Base-by-base conservation (phyloP, 371 early-diverging fungal genomes). In the Mucor plumbeus region DNA sequence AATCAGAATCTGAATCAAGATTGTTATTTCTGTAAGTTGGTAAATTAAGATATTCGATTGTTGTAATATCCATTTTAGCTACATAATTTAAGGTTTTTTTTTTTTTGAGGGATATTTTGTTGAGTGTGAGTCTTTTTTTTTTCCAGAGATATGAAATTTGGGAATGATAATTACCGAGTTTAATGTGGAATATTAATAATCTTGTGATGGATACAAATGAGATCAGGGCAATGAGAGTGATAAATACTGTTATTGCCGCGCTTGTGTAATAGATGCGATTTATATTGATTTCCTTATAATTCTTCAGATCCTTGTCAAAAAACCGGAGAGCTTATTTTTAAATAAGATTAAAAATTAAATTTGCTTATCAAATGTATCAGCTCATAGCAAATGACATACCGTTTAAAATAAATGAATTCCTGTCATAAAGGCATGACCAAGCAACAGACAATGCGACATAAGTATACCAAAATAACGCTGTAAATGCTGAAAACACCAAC, bases 181-280 rank as follows among this genome's bases (percentile, higher is more conserved):
- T 71, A 15, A 88, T 64, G 70, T 86, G 87, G 58, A 88, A 79
- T 26, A 71, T 35, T 7, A 84, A 56, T 19, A 87, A 60, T 57
- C 81, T 69, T 14, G 74, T 65, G 38, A 85, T 80, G 8, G 77
- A 71, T 0, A 69, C 65, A 5, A 75, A 69, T 1, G 83, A 77
- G 3, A 70, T 61, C 15, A 75, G 63, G 5, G 61, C 47, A 8
- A 55, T 47, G 19, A 70, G 14, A 11, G 66, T 65, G 43, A 70
- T 66, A 35, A 65, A 10, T 15, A 55, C 17, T 8, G 70, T 56
- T 10, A 77, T 19, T n/a, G 31, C 15, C 13, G 48, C 38, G 21
- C 33, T 66, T 6, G 61, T 17, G 26, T 59, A 47, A 41, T 60
- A 65, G 9, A 59, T 17, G 44, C 15, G 43, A 36, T 67, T 31